Evolutionary conservation across 371 early-diverging fungal species (phyloP), one percentile per base, ranked within the genome.

Genomic region (Ordospora pajunii): DNA sequence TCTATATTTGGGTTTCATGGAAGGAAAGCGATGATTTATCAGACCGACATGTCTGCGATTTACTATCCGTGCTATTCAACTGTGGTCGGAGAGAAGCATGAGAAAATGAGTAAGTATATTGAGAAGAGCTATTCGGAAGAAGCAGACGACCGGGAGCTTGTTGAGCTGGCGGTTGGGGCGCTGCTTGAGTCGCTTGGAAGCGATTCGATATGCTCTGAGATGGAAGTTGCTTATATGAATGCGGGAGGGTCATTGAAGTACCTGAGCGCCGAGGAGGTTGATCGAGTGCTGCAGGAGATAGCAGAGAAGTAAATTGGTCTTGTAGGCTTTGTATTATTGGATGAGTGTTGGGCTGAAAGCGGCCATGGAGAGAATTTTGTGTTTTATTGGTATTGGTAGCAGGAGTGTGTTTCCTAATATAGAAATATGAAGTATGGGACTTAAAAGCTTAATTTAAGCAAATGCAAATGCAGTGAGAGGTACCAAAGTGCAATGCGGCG

Each of bases 31-130:
- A 49, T 65, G 21, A 51, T 86, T 19, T 83, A 76, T 58, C 79
- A 81, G 64, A 83, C 84, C 10, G 84, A 86, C 66, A 70, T 74
- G 14, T 81, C 84, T 25, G 83, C 79, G 14, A 64, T 79, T 8
- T 68, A 69, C 32, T 73, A 80, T 45, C 82, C 83, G 44, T 80
- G 70, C 43, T 77, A 77, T 75, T 84, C 77, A 0, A 46, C 73
- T 43, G 79, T 75, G 6, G 62, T 80, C 17, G 86, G 86, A 22
- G 78, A 80, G 64, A 78, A 80, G 19, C 40, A 77, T 22, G 25
- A 62, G 21, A 72, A 80, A 42, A 83, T 86, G 83, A 79, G 44
- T 32, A 83, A 81, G 63, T 80, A 74, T 70, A 65, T 86, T 22
- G 86, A 86, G 49, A 84, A 84, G 67, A 46, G 68, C 22, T 82